These are phyloP conservation scores for Komagataella ulmi DNA, from an alignment of 805 yeast genomes.

Conservation along the genomic window DNA sequence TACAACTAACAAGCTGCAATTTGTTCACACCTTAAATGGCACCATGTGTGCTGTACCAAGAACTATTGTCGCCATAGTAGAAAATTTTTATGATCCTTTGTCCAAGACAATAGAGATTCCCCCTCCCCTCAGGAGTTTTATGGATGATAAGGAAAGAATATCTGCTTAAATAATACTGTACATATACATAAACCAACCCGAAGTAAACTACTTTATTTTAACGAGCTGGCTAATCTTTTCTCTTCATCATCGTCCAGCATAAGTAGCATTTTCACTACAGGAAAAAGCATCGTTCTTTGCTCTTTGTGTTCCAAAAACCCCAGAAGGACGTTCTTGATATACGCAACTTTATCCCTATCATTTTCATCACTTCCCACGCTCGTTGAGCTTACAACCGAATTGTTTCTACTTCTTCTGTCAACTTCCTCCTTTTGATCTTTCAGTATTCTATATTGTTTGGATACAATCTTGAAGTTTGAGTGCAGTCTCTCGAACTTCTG, in stretches of 20 bases:
- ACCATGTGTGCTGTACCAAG: slow-evolving; percentile 95
- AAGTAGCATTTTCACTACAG: slow-evolving; percentile 70
- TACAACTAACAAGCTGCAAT: slow-evolving; percentile 22
- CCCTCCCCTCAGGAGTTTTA: slow-evolving; percentile 47
- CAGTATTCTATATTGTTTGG: slow-evolving; percentile 39
- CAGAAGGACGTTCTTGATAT: slow-evolving; percentile 77
- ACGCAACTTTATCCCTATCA: slow-evolving; percentile 44
- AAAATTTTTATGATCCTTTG: slow-evolving; percentile 59
- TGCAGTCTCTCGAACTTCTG: slow-evolving; percentile 54
- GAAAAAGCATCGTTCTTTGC: slow-evolving; percentile 75
- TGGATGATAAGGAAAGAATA: slow-evolving; percentile 47
- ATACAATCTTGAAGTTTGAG: slow-evolving; percentile 55
- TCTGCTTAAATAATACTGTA: background rate
- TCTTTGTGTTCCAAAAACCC: slow-evolving; percentile 89
- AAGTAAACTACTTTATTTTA: slow-evolving; percentile 9
- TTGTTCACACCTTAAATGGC: slow-evolving; percentile 81
- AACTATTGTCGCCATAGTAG: slow-evolving; percentile 78
- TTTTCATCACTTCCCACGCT: slow-evolving; percentile 10
- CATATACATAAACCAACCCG: background rate
- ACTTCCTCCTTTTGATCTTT: slow-evolving; percentile 16
- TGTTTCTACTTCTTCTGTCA: background rate
- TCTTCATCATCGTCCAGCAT: slow-evolving; percentile 63
- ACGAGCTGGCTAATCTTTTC: slow-evolving; percentile 48
- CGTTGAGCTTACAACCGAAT: background rate
- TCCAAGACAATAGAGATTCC: slow-evolving; percentile 51